phyloP scores from a whole-genome alignment of 495 filamentous ascomycete species.

The Oidiodendron maius region DNA sequence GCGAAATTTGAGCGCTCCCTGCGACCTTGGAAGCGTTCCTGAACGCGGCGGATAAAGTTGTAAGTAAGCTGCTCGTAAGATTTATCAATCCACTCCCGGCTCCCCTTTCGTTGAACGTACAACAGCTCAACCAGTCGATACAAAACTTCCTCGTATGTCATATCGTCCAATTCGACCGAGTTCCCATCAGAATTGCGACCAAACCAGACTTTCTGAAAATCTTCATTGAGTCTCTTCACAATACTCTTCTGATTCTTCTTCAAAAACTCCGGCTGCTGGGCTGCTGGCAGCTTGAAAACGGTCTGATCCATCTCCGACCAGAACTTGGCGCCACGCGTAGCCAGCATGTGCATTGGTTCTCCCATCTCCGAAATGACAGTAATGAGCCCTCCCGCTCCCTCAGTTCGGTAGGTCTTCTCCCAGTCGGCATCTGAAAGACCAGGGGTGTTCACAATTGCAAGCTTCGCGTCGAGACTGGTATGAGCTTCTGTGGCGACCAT shows the following conservation, averaged over 20 bases:
- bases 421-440: conserved; percentile 81
- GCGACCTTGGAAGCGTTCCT: conserved; percentile 71
- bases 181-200: conserved; percentile 72
- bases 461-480: conserved; percentile 82
- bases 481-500: conserved; percentile 92
- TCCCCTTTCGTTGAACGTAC: conserved; percentile 75
- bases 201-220: conserved; percentile 98
- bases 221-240: conserved; percentile 90
- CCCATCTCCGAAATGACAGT: conserved; percentile 97
- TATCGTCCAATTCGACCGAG: conserved; percentile 88
- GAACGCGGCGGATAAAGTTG: conserved; percentile 88
- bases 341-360: conserved; percentile 94
- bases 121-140: conserved; percentile 89
- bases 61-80: conserved; percentile 72
- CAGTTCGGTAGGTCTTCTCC: conserved; percentile 78
- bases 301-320: conserved; percentile 97
- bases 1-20: conserved; percentile 52
- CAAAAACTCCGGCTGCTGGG: conserved; percentile 76
- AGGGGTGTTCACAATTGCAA: conserved; percentile 80
- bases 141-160: conserved; percentile 90
- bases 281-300: conserved; percentile 87
- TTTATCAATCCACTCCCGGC: conserved; percentile 78
- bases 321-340: conserved; percentile 83
- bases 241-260: conserved; percentile 87
- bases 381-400: conserved; percentile 81